Evolutionary conservation across 306 rosid species (phyloP).

Genomic region (Canavalia gladiata): DNA sequence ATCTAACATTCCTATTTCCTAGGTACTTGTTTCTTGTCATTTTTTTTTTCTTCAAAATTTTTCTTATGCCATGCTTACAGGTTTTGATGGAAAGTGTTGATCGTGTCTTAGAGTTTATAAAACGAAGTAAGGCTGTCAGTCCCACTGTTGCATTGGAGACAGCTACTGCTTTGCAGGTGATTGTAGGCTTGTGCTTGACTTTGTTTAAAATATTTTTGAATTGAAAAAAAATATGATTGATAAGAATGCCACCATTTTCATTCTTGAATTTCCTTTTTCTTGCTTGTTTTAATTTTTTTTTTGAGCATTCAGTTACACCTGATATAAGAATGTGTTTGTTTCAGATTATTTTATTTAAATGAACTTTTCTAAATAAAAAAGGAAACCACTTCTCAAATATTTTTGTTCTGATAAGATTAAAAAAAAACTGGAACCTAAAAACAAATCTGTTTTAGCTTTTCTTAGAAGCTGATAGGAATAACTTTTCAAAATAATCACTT

Average conservation of each 20-base stretch:
- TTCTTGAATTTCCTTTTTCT: conserved; percentile 7
- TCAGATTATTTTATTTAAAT: neutral
- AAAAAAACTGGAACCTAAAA: neutral
- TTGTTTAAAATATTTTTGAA: neutral
- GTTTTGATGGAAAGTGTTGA: conserved; percentile 85
- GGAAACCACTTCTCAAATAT: neutral
- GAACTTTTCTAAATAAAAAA: neutral
- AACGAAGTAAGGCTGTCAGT: conserved; percentile 94
- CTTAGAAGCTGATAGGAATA: neutral
- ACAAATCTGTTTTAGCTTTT: neutral
- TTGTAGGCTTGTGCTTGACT: conserved; percentile 33
- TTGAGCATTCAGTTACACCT: conserved; percentile 14
- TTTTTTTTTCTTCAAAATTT: neutral
- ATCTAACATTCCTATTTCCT: neutral
- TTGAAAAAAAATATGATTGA: neutral
- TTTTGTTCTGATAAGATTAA: neutral
- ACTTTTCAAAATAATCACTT: neutral
- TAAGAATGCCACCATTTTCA: neutral
- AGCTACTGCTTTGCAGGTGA: conserved; percentile 96
- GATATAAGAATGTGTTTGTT: neutral
- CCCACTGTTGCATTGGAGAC: conserved; percentile 95
- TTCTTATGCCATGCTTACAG: conserved; percentile 56
- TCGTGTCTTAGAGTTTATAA: conserved; percentile 83
- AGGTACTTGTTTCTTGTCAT: conserved; percentile 10
- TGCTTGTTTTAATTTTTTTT: neutral